phyloP scores from a whole-genome alignment of 306 rosid species.

The Arachis stenosperma region DNA sequence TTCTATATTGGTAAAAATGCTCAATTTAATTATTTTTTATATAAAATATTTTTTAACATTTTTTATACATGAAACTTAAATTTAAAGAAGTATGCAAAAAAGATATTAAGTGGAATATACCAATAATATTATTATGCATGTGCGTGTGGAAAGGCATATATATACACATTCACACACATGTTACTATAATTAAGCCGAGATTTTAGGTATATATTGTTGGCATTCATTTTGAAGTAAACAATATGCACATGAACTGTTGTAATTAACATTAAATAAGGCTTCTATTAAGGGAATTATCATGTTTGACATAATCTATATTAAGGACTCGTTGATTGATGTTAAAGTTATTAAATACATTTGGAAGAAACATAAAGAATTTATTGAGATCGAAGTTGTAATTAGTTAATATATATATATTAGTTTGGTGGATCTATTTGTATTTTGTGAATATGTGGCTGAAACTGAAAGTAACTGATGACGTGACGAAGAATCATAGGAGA shows the following conservation, averaged over 20 bases:
- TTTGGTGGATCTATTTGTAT: not conserved
- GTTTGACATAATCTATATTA: not conserved
- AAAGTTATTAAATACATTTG: too few relatives aligned
- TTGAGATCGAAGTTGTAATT: not conserved
- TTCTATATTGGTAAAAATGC: too few relatives aligned
- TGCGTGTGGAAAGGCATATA: not conserved
- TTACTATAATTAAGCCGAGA: not conserved
- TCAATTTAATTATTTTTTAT: too few relatives aligned
- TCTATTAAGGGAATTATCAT: conserved; percentile 1
- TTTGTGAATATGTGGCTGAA: too few relatives aligned
- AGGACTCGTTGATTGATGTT: not conserved
- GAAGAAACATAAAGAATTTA: not conserved
- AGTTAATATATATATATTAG: not conserved
- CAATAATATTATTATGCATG: not conserved
- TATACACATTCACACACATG: not conserved
- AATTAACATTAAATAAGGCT: conserved; percentile 36
- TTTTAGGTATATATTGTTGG: not conserved
- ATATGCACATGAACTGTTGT: conserved; percentile 1
- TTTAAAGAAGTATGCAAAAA: not conserved
- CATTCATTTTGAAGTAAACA: conserved; percentile 1
- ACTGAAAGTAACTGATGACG: not conserved
- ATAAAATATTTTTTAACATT: too few relatives aligned
- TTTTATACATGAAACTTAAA: too few relatives aligned
- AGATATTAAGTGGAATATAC: not conserved
- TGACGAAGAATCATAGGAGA: too few relatives aligned